Conservation (phyloP, 2,329 filamentous ascomycete genomes). For the Lasiodiplodia hormozganensis region DNA sequence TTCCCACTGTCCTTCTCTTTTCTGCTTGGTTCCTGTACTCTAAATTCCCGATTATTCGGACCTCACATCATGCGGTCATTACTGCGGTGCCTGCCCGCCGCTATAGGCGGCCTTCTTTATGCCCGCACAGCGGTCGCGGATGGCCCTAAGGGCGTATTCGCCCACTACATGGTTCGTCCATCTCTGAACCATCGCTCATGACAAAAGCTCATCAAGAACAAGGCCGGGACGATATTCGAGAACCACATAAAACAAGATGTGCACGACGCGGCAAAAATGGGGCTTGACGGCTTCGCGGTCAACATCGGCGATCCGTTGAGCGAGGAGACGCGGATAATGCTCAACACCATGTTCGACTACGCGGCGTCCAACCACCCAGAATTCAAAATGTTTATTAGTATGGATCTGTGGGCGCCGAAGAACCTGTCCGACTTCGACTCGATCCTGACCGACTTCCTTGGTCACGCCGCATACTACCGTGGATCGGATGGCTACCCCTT, state of each 20-base stretch:
- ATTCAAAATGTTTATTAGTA: slow-evolving; percentile 13
- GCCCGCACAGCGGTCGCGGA: not conserved
- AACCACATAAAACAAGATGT: slow-evolving; percentile 8
- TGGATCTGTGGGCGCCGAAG: slow-evolving; percentile 13
- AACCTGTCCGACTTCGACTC: slow-evolving; percentile 6
- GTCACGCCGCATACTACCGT: slow-evolving; percentile 1
- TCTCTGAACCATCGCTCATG: not conserved
- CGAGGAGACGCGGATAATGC: not conserved
- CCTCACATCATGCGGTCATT: not conserved
- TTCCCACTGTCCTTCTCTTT: not conserved
- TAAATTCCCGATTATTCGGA: not conserved
- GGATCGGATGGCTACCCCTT: slow-evolving; percentile 5
- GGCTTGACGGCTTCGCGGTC: slow-evolving; percentile 8
- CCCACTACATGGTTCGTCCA: slow-evolving; percentile 10
- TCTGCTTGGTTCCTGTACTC: not conserved
- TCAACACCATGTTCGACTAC: slow-evolving; percentile 9
- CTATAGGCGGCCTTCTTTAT: not conserved
- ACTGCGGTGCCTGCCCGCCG: not conserved
- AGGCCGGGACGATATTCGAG: slow-evolving; percentile 1
- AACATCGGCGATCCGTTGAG: slow-evolving; percentile 4
- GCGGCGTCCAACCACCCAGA: not conserved
- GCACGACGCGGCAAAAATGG: slow-evolving; percentile 2
- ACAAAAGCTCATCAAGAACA: not conserved
- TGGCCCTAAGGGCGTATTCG: not conserved
- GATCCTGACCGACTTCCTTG: slow-evolving; percentile 14